A percentile compares a stretch with the other conserved stretches of the same genome.
Conservation (phyloP, 441 rosid genomes). For the Bruguiera hainesii region DNA sequence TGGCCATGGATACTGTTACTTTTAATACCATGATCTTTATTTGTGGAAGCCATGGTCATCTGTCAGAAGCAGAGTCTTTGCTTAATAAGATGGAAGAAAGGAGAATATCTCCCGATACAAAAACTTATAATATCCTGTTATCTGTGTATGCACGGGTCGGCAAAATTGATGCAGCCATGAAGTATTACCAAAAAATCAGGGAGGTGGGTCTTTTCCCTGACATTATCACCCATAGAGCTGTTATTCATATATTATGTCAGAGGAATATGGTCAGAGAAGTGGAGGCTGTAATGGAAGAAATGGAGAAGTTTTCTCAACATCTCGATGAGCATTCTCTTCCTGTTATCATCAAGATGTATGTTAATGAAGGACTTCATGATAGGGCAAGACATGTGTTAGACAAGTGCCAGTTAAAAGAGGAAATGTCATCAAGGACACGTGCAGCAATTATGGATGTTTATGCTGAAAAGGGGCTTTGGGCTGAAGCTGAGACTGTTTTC, state of each 20-base stretch:
- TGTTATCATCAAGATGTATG: conserved; percentile 61
- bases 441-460: conserved; percentile 71
- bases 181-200: conserved; percentile 58
- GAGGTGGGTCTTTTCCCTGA: conserved; percentile 75
- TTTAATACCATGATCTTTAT: conserved; percentile 88
- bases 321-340: conserved; percentile 80
- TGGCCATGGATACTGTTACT: conserved; percentile 63
- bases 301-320: conserved; percentile 40
- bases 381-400: conserved; percentile 48
- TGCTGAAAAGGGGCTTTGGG: conserved; percentile 78
- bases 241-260: conserved; percentile 65
- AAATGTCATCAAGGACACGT: conserved; percentile 51
- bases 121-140: conserved; percentile 69
- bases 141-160: conserved; percentile 73
- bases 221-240: conserved; percentile 62
- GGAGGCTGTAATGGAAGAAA: conserved; percentile 57
- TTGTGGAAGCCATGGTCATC: conserved; percentile 74
- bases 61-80: conserved; percentile 74
- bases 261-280: conserved; percentile 67
- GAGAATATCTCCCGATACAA: conserved; percentile 66
- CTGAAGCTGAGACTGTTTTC: conserved; percentile 74
- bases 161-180: conserved; percentile 58
- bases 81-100: conserved; percentile 72
- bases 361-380: conserved; percentile 43
- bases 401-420: conserved; percentile 39